phyloP scores from a whole-genome alignment of 768 basidiomycete genomes.

The Tricholoma sp. region DNA sequence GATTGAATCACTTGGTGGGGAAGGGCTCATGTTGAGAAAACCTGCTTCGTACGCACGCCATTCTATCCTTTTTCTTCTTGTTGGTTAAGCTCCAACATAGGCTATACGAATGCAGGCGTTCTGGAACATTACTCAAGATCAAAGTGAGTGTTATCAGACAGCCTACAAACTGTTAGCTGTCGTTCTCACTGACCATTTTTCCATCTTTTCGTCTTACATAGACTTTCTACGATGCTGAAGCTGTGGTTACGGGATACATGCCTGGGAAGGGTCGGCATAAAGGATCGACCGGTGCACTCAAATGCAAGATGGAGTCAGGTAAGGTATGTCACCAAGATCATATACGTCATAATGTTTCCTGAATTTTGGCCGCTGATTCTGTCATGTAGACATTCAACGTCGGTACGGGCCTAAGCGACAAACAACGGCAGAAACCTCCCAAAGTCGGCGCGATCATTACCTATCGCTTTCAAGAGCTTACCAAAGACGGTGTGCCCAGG shows the following conservation, averaged over 20 bases:
- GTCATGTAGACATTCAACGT: conserved; percentile 50
- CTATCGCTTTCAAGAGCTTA: conserved; percentile 58
- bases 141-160: conserved; percentile 34
- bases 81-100: too few relatives aligned
- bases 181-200: background rate
- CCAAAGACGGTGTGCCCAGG: conserved; percentile 53
- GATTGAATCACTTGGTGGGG: conserved; percentile 49
- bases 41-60: conserved; percentile 38
- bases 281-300: conserved; percentile 44
- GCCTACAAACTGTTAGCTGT: too few relatives aligned
- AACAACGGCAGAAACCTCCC: conserved; percentile 49
- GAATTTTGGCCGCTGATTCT: too few relatives aligned
- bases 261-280: conserved; percentile 47
- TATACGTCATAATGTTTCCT: background rate
- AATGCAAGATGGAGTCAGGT: conserved; percentile 56
- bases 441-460: conserved; percentile 49
- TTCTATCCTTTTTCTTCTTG: background rate
- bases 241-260: conserved; percentile 52
- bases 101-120: conserved; percentile 45
- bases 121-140: conserved; percentile 47
- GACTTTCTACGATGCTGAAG: conserved; percentile 61
- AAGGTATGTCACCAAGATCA: too few relatives aligned
- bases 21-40: conserved; percentile 53
- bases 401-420: conserved; percentile 50
- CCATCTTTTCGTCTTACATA: too few relatives aligned